These are phyloP conservation scores for Epichloe gansuensis DNA, from an alignment of 2,329 filamentous ascomycete species.

Conservation along the genomic window DNA sequence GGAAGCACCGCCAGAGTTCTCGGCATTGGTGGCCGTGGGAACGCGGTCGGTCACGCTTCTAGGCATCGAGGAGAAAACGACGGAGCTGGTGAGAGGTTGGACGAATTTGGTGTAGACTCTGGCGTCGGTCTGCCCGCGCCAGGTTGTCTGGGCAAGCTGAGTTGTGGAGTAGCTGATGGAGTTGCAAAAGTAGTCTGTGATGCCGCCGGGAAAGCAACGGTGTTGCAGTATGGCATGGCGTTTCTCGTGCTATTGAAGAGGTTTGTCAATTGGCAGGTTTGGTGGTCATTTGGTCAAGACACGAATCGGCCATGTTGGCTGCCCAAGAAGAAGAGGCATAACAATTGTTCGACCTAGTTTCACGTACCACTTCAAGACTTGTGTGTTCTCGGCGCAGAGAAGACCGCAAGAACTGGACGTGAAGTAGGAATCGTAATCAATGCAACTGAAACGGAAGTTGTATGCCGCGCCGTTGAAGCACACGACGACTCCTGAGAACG, in stretches of 20 bases:
- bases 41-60: not conserved
- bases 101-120: not conserved
- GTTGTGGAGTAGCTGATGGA: conserved; percentile 19
- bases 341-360: not conserved
- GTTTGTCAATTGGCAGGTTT: not conserved
- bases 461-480: conserved; percentile 29
- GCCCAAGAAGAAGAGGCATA: not conserved
- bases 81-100: not conserved
- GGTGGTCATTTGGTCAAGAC: not conserved
- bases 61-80: not conserved
- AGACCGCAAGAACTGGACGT: conserved; percentile 26
- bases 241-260: conserved; percentile 21
- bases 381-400: conserved; percentile 27
- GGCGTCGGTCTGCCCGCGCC: conserved; percentile 20
- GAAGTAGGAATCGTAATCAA: conserved; percentile 25
- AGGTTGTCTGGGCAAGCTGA: conserved; percentile 29
- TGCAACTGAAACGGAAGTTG: conserved; percentile 23
- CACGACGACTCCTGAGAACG: conserved; percentile 24
- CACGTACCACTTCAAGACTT: conserved; percentile 34
- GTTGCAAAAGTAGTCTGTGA: conserved; percentile 34
- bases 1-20: not conserved
- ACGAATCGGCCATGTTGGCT: not conserved
- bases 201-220: conserved; percentile 28
- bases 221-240: conserved; percentile 30
- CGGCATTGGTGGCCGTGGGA: conserved; percentile 1